Evolutionary conservation across 208 protist genomes (phyloP), one percentile per base, ranked within the genome.

Genomic region (Acanthamoeba royreba): DNA sequence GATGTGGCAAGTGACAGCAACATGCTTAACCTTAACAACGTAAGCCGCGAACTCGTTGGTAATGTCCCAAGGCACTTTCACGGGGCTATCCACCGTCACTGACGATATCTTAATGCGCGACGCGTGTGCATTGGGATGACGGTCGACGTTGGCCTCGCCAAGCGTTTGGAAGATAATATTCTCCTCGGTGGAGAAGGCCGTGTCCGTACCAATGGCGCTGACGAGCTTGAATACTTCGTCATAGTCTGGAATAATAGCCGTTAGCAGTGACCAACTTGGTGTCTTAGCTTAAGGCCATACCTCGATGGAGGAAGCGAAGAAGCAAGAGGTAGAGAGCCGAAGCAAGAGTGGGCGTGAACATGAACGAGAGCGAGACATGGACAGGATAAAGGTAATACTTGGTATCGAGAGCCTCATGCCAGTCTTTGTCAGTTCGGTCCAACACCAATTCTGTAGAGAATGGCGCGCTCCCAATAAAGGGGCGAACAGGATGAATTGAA

Each of bases 311-410:
- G 86, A 98, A 98, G 93, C 98, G 97, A 81, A 99, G 95, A 33
- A 98, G 97, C 40, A 98, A 95, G 40, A 99, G 98, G 96, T 99
- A 99, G 19, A 99, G 96, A 19, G 98, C 97, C 7, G 98, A 98
- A 28, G 96, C 95, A 40, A 99, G 96, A n/a, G 97, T 98, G 9
- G 96, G 96, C 19, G 98, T 96, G 45, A 97, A 94, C 17, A 99
- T 92, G 93, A 99, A 99, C 58, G 97, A 97, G 52, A 96, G 88
- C 93, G 97, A 98, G 31, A 98, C 93, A 95, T 99, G 98, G 35
- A 98, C 96, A 2, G 96, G 91, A 96, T 98, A 98, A 17, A 98
- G 72, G 95, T 98, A 99, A 88, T 98, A 98, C 15, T 97, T 96
- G n/a, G 98, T 97, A 22, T 97, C 96, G 46, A 98, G 96, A 69